Base-by-base conservation (phyloP, 108 stramenopile genomes). In the Chaetoceros muelleri region DNA sequence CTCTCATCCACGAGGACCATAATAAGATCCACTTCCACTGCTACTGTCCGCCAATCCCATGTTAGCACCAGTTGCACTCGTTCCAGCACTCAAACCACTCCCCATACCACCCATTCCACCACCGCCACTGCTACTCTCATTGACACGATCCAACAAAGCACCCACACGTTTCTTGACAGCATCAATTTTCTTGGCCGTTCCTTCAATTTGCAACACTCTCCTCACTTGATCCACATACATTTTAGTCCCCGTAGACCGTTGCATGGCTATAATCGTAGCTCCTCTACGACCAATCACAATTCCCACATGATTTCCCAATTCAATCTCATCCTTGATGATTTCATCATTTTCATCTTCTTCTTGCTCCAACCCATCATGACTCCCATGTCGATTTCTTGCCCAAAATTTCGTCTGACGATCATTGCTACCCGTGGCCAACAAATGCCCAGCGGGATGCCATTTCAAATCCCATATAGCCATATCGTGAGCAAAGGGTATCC, bases 391-490 rank as follows among this genome's bases (percentile, higher is more conserved):
- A 69, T 87, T 90, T 19, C 96, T 78, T 16, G 82, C 75, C 94
- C 95, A 98, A 66, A 96, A 94, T 69, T 96, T 96, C 48, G 84
- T 83, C 55, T 85, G 90, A 44, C 89, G 72, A 71, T 98, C 96
- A 68, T 95, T 91, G 47, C 74, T 72, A 20, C 83, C 95, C 10
- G 90, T 90, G 0, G 95, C 94, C 24, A 98, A 60, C 60, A 90
- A 68, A 62, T 95, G 93, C 5, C 97, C 97, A 3, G 85, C 79
- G 2, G 97, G 97, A 72, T 95, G 95, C 95, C 95, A 98, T 62
- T 84, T 82, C 74, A 96, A 66, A 70, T 91, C 90, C 95, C 95
- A 95, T 60, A 98, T 87, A 23, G 97, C 90, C 81, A 90, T 88
- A 44, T 98, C 95, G 71, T 98, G 96, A 19, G 96, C 96, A 63